These are phyloP conservation scores for Prunus dulcis DNA, from an alignment of 306 rosid genomes.

Conservation along the genomic window DNA sequence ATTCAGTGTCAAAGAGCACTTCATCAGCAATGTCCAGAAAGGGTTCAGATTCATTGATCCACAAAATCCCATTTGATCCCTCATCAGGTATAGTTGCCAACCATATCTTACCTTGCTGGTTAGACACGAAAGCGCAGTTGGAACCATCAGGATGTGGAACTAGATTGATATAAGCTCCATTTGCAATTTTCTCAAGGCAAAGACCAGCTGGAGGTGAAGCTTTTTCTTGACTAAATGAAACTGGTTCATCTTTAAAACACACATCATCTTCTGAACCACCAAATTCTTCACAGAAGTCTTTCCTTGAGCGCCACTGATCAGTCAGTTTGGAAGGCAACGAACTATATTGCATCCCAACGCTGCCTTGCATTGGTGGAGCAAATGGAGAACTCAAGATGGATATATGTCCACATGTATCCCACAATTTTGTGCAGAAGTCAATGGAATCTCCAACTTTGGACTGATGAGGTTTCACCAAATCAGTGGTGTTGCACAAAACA, in stretches of 20 bases:
- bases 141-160: slow-evolving; percentile 50
- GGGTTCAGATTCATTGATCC: slow-evolving; percentile 29
- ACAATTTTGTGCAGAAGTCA: slow-evolving; percentile 24
- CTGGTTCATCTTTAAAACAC: slow-evolving; percentile 19
- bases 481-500: slow-evolving; percentile 25
- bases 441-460: slow-evolving; percentile 7
- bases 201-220: slow-evolving; percentile 23
- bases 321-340: slow-evolving; percentile 13
- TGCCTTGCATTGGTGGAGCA: slow-evolving; percentile 21
- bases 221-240: slow-evolving; percentile 13
- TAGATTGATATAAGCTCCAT: slow-evolving; percentile 37
- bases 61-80: slow-evolving; percentile 20
- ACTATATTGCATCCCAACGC: background rate
- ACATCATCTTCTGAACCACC: slow-evolving; percentile 18
- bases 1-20: slow-evolving; percentile 25
- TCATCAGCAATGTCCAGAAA: slow-evolving; percentile 32
- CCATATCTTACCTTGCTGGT: slow-evolving; percentile 38
- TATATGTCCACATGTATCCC: slow-evolving; percentile 26
- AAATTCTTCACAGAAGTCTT: slow-evolving; percentile 28
- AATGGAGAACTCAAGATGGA: slow-evolving; percentile 27
- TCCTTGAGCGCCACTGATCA: slow-evolving; percentile 17
- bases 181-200: slow-evolving; percentile 45
- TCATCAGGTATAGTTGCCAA: slow-evolving; percentile 33
- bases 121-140: slow-evolving; percentile 30
- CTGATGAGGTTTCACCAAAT: slow-evolving; percentile 10